Conservation (phyloP, 1,284 basidiomycete genomes). For the Mycosarcoma maydis region DNA sequence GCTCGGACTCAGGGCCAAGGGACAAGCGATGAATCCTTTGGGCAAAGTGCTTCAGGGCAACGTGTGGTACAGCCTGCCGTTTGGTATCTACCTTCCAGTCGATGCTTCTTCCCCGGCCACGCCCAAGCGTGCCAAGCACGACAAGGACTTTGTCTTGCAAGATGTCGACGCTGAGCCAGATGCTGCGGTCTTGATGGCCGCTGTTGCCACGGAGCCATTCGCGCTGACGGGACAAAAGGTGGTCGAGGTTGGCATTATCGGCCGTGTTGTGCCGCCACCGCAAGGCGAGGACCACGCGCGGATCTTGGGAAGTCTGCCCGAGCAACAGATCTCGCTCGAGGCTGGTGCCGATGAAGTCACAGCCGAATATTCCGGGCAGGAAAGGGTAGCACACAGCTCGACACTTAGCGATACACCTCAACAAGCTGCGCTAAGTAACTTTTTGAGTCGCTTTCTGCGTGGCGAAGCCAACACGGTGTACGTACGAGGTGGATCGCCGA, state of each 20-base stretch:
- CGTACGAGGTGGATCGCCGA: slow-evolving; percentile 60
- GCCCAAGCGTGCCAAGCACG: slow-evolving; percentile 27
- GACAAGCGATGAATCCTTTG: slow-evolving; percentile 55
- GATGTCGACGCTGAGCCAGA: slow-evolving; percentile 6
- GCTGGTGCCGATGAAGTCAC: background rate
- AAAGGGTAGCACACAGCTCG: background rate
- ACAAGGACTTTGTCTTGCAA: slow-evolving; percentile 2
- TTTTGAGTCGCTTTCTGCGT: slow-evolving; percentile 57
- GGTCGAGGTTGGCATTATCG: slow-evolving; percentile 44
- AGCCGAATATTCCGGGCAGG: background rate
- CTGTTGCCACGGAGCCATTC: slow-evolving; percentile 57
- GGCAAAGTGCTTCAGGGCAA: slow-evolving; percentile 54
- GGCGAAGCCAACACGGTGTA: slow-evolving; percentile 59
- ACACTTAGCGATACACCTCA: slow-evolving; percentile 36
- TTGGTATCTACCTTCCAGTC: slow-evolving; percentile 56
- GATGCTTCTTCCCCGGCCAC: slow-evolving; percentile 13
- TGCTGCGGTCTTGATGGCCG: slow-evolving; percentile 55
- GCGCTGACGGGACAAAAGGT: slow-evolving; percentile 52
- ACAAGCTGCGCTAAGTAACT: slow-evolving; percentile 55
- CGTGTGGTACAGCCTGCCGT: slow-evolving; percentile 57
- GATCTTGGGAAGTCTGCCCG: background rate
- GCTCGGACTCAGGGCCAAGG: slow-evolving; percentile 57
- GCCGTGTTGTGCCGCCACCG: slow-evolving; percentile 56
- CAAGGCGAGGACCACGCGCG: slow-evolving; percentile 14
- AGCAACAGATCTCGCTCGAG: slow-evolving; percentile 5